A percentile compares a stretch with the other conserved stretches of the same genome.
phyloP scores from a whole-genome alignment of 352 stramenopile genomes.

The Phytophthora pseudosyringae region DNA sequence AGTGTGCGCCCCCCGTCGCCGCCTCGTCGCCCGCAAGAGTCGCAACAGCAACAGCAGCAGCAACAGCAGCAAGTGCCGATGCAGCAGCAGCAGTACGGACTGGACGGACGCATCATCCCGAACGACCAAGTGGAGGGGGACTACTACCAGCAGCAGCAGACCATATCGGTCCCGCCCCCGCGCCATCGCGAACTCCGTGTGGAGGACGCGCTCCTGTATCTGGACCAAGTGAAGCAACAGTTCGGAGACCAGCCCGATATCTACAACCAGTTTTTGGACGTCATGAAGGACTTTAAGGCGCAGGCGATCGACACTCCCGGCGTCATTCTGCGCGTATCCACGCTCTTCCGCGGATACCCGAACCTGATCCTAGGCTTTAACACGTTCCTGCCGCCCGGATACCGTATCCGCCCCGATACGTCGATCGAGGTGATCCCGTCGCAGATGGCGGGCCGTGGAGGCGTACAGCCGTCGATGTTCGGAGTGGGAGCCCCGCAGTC shows the following conservation, averaged over 20 bases:
- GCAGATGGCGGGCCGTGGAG: constrained; percentile 57
- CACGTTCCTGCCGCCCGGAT: constrained; percentile 97
- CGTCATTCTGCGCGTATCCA: constrained; percentile 98
- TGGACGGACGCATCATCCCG: constrained; percentile 60
- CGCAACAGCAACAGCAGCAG: constrained; percentile 55
- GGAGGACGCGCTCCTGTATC: constrained; percentile 99
- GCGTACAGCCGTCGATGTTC: constrained; percentile 48
- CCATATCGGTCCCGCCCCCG: constrained; percentile 34
- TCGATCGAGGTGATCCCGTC: constrained; percentile 83
- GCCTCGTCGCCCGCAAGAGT: constrained; percentile 42
- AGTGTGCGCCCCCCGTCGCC: constrained; percentile 55
- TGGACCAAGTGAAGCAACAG: constrained; percentile 99
- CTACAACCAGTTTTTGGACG: constrained; percentile 99
- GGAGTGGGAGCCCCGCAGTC: constrained; percentile 35
- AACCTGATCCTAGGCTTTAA: constrained; percentile 99
- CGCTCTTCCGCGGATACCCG: constrained; percentile 98
- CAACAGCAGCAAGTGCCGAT: constrained; percentile 48
- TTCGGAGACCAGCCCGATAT: constrained; percentile 99
- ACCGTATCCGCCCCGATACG: constrained; percentile 87
- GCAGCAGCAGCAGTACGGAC: constrained; percentile 64
- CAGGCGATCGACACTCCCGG: constrained; percentile 98
- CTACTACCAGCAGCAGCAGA: constrained; percentile 48
- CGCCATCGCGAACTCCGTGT: constrained; percentile 90
- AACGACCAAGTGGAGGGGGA: constrained; percentile 47
- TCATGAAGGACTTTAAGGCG: constrained; percentile 99